Conservation (phyloP, 2,329 filamentous ascomycete genomes). For the Corynespora cassiicola region DNA sequence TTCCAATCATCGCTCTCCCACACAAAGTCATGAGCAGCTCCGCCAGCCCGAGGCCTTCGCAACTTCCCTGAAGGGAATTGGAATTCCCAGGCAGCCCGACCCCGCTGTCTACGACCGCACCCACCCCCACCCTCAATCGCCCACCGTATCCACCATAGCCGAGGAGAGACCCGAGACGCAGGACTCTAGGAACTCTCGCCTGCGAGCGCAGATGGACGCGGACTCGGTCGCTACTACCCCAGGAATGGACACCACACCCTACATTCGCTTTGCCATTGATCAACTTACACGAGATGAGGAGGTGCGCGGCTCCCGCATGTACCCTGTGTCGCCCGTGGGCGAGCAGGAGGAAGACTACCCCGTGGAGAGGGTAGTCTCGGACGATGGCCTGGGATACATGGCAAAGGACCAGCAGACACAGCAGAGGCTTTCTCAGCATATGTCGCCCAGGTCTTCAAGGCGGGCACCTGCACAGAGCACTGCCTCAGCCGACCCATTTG, state of each 20-base stretch:
- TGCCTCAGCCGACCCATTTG: too few relatives aligned
- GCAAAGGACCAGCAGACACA: slow-evolving; percentile 38
- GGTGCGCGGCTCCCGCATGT: slow-evolving; percentile 60
- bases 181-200: slow-evolving; percentile 24
- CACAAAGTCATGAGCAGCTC: slow-evolving; percentile 46
- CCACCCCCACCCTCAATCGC: slow-evolving; percentile 27
- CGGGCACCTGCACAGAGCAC: slow-evolving; percentile 17
- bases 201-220: slow-evolving; percentile 35
- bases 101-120: slow-evolving; percentile 14
- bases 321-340: slow-evolving; percentile 36
- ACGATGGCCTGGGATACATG: slow-evolving; percentile 46
- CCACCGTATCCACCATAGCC: slow-evolving; percentile 38
- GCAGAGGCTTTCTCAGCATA: slow-evolving; percentile 32
- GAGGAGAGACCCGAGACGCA: slow-evolving; percentile 38
- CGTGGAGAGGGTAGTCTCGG: slow-evolving; percentile 56
- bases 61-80: slow-evolving; percentile 40
- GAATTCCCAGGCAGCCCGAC: slow-evolving; percentile 36
- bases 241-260: slow-evolving; percentile 82
- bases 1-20: slow-evolving; percentile 40
- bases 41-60: slow-evolving; percentile 31
- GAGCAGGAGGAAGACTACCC: slow-evolving; percentile 53
- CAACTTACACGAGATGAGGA: slow-evolving; percentile 80
- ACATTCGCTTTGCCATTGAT: slow-evolving; percentile 88
- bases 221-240: slow-evolving; percentile 57
- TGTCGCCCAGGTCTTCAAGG: slow-evolving; percentile 23